Conservation (phyloP, 2,329 filamentous ascomycete genomes). For the Talaromyces rugulosus region DNA sequence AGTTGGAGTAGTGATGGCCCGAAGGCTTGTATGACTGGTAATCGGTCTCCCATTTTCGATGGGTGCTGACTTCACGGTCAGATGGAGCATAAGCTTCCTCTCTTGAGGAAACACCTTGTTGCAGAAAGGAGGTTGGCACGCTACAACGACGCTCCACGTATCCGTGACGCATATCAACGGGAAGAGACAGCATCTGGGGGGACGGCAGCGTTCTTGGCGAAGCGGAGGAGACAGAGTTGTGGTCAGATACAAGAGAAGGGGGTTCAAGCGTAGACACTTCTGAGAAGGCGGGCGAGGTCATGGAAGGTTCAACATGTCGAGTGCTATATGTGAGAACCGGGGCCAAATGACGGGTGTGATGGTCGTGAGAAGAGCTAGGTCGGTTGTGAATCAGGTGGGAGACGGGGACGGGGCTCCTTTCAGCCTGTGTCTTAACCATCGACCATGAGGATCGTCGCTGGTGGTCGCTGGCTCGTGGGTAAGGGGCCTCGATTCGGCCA, state of each 20-base stretch:
- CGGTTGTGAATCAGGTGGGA: conserved; percentile 12
- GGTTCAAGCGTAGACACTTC: conserved; percentile 60
- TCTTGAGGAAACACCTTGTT: conserved; percentile 16
- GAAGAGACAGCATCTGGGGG: conserved; percentile 36
- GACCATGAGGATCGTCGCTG: conserved; percentile 19
- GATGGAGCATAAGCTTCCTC: conserved; percentile 19
- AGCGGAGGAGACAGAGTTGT: conserved; percentile 58
- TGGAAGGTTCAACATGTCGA: conserved; percentile 49
- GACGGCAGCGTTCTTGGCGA: conserved; percentile 49
- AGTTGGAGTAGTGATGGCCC: conserved; percentile 19
- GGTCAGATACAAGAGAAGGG: conserved; percentile 68
- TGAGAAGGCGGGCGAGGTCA: conserved; percentile 62
- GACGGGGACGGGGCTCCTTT: conserved; percentile 5
- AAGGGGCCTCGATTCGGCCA: conserved; percentile 38
- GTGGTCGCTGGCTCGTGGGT: conserved; percentile 21
- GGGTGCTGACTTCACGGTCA: conserved; percentile 22
- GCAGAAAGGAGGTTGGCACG: conserved; percentile 15
- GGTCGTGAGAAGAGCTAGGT: not conserved
- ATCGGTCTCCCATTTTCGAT: conserved; percentile 26
- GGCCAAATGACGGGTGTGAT: conserved; percentile 19
- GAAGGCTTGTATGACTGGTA: conserved; percentile 11
- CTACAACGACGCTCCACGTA: conserved; percentile 33
- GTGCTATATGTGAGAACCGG: conserved; percentile 38
- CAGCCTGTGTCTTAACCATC: conserved; percentile 15
- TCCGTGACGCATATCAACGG: conserved; percentile 41